Conservation (phyloP, 148 eudicot genomes). For the Arctostaphylos glauca region DNA sequence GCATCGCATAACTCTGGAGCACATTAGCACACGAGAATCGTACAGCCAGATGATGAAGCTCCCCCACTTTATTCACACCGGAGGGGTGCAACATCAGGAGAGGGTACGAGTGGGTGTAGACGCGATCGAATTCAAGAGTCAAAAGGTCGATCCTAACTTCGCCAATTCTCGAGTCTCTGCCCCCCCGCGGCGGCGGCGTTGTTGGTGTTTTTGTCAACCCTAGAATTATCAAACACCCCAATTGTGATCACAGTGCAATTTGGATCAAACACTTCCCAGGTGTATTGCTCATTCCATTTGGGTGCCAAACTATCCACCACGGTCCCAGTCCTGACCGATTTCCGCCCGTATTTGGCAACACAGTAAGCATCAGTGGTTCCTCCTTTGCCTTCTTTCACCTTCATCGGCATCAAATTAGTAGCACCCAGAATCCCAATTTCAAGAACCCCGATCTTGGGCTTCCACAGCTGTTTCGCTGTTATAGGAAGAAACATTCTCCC, state of each 20-base stretch:
- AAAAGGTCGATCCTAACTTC: slow-evolving; percentile 83
- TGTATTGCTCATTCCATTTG: slow-evolving; percentile 96
- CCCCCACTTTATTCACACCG: slow-evolving; percentile 95
- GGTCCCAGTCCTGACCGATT: slow-evolving; percentile 86
- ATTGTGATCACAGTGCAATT: slow-evolving; percentile 80
- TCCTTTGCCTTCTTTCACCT: slow-evolving; percentile 72
- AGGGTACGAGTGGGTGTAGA: slow-evolving; percentile 89
- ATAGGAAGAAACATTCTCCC: slow-evolving; percentile 92
- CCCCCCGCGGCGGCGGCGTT: slow-evolving; percentile 15
- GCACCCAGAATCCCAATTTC: slow-evolving; percentile 94
- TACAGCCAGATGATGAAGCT: slow-evolving; percentile 86
- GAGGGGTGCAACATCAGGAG: slow-evolving; percentile 74
- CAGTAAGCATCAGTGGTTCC: slow-evolving; percentile 80
- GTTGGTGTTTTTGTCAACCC: slow-evolving; percentile 49
- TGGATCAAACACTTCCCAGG: slow-evolving; percentile 98
- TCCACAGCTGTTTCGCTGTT: slow-evolving; percentile 88
- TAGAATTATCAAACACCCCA: slow-evolving; percentile 80
- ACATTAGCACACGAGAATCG: slow-evolving; percentile 70
- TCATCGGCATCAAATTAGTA: slow-evolving; percentile 71
- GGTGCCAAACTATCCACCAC: slow-evolving; percentile 76
- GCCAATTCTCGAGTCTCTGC: slow-evolving; percentile 71
- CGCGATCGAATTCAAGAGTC: slow-evolving; percentile 70
- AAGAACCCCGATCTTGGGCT: slow-evolving; percentile 84
- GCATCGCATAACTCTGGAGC: slow-evolving; percentile 68
- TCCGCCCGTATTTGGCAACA: slow-evolving; percentile 91